Percentiles rank a stretch among this genome's conserved stretches.
Evolutionary conservation across 176 grass and related monocot genomes (phyloP).

Genomic region (Zizania latifolia): DNA sequence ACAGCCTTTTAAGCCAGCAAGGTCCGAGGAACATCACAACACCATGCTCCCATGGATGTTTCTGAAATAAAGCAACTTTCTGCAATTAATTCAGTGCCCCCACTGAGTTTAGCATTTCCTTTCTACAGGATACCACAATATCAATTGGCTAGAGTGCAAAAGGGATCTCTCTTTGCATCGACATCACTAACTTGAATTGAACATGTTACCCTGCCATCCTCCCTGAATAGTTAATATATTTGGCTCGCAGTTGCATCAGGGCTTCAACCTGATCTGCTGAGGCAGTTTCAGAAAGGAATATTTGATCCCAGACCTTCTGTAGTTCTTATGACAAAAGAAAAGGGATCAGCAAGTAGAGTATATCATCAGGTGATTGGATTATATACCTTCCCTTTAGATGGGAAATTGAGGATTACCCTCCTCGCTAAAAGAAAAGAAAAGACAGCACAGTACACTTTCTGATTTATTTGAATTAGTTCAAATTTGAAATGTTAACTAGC

Average conservation of each 20-base stretch:
- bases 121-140: neutral
- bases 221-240: slow-evolving; percentile 55
- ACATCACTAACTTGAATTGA: neutral
- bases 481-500: too few species aligned
- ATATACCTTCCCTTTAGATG: too few species aligned
- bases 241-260: slow-evolving; percentile 44
- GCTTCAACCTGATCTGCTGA: slow-evolving; percentile 29
- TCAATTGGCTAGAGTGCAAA: neutral
- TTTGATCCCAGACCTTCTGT: slow-evolving; percentile 56
- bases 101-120: neutral
- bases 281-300: slow-evolving; percentile 38
- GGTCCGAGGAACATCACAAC: too few species aligned
- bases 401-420: too few species aligned
- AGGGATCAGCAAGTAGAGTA: neutral
- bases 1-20: too few species aligned
- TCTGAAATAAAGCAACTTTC: neutral
- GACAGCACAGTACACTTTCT: too few species aligned
- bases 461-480: too few species aligned
- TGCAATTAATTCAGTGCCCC: neutral
- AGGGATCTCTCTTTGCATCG: neutral
- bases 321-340: slow-evolving; percentile 34
- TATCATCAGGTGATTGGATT: too few species aligned
- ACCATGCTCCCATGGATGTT: neutral
- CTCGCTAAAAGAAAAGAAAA: too few species aligned
- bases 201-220: slow-evolving; percentile 41